phyloP scores from a whole-genome alignment of 2,329 filamentous ascomycete species.

The Didymella arachidicola region DNA sequence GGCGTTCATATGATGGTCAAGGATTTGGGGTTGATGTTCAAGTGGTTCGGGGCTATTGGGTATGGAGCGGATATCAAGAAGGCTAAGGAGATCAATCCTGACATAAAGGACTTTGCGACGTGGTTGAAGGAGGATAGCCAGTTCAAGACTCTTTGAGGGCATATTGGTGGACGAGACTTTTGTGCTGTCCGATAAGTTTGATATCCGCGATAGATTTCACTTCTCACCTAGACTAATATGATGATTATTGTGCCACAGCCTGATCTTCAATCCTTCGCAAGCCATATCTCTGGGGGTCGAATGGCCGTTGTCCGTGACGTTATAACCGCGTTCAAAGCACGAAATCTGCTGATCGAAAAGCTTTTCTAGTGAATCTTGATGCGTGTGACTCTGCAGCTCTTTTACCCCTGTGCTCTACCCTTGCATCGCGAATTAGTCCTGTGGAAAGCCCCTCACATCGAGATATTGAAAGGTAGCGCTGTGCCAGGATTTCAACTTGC shows the following conservation, averaged over 20 bases:
- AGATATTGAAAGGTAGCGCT: no score
- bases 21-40: constrained; percentile 54
- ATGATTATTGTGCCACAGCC: not conserved
- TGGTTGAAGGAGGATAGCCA: constrained; percentile 57
- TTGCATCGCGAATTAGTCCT: no score
- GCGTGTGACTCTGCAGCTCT: no score
- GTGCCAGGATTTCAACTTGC: no score
- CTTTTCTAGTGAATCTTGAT: no score
- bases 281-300: no score
- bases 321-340: no score
- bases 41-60: constrained; percentile 57
- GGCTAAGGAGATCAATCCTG: constrained; percentile 52
- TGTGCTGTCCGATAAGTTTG: not conserved
- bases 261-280: not conserved
- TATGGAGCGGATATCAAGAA: constrained; percentile 55
- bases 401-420: no score
- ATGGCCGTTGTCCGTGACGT: no score
- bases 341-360: no score
- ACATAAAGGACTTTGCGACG: constrained; percentile 53
- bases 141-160: constrained; percentile 40
- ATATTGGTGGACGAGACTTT: no score
- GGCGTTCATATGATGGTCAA: constrained; percentile 46
- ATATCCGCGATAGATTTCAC: not conserved
- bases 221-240: not conserved
- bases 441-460: no score